Evolutionary conservation across 768 basidiomycete genomes (phyloP), one percentile per base, ranked within the genome.

Genomic region (Rhizopogon vinicolor): DNA sequence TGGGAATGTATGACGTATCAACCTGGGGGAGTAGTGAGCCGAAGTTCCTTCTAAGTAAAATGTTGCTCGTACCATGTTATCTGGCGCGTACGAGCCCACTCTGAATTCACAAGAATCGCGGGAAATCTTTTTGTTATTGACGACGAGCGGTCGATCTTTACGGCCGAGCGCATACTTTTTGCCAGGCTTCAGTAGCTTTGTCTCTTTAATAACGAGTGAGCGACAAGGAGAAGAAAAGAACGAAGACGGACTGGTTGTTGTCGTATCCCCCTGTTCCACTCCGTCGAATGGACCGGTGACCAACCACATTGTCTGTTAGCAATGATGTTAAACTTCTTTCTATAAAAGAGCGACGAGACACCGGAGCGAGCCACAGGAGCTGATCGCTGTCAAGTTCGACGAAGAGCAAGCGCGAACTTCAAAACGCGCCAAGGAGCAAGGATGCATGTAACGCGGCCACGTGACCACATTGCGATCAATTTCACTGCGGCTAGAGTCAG

Each of bases 71-170:
- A 89, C 89, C 56, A 77, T 75, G 55, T 88, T 77, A 40, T 83
- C 80, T 13, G 64, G 59, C 1, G 78, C 68, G 52, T 76, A 86
- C 3, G 70, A 58, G 1, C 76, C 84, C 3, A 91, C 83, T 5
- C 71, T 69, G 53, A 91, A 79, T 46, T 75, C 68, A 46, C 81
- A 83, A 58, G 88, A 84, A 19, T 80, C 72, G 29, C 77, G 75
- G 0, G 89, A 91, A 44, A 92, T 75, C 64, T 82, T 85, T 63
- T 83, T 84, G 70, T 75, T 77, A 56, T 78, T 78, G 44, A 91
- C 69, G 4, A 75, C 29, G 1, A 91, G 70, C 0, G 74, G 72
- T 42, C 69, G 68, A 1, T 76, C 80, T 67, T 81, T 86, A 41
- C 89, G 75, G 14, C 87, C 87, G 1, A 91, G 60, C 0, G 62